Evolutionary conservation across 352 stramenopile species (phyloP).

Genomic region (Globisporangium spiculum): DNA sequence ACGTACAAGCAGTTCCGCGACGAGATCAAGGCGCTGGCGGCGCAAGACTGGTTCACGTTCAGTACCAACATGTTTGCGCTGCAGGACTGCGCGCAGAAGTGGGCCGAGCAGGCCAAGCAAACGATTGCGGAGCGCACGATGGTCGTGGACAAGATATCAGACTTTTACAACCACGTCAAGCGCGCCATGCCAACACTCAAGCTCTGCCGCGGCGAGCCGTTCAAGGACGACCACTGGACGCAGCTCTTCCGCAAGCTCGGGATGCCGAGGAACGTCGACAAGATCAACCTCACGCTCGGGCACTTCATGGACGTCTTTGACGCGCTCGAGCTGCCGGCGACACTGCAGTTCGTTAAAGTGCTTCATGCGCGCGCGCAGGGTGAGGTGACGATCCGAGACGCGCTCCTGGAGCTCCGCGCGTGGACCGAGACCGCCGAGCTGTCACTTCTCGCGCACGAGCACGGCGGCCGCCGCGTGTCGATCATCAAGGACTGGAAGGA

Average conservation of each 20-base stretch:
- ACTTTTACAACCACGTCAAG: slow-evolving; percentile 84
- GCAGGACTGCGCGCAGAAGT: slow-evolving; percentile 89
- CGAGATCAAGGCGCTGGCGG: slow-evolving; percentile 64
- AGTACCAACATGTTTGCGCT: slow-evolving; percentile 92
- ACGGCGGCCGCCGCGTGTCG: slow-evolving; percentile 66
- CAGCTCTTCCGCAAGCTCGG: slow-evolving; percentile 92
- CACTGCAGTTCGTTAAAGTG: slow-evolving; percentile 93
- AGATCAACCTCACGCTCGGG: slow-evolving; percentile 88
- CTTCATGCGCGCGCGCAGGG: slow-evolving; percentile 87
- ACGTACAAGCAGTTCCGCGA: slow-evolving; percentile 86
- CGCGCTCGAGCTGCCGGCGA: slow-evolving; percentile 74
- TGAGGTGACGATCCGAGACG: slow-evolving; percentile 95
- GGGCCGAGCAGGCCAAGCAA: slow-evolving; percentile 85
- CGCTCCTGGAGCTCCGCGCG: slow-evolving; percentile 90
- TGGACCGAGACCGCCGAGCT: slow-evolving; percentile 92
- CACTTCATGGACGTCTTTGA: slow-evolving; percentile 89
- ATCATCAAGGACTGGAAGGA: slow-evolving; percentile 97
- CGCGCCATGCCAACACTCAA: slow-evolving; percentile 91
- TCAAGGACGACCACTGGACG: slow-evolving; percentile 96
- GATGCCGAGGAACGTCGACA: slow-evolving; percentile 77
- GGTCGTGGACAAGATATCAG: slow-evolving; percentile 74
- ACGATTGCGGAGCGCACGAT: slow-evolving; percentile 43
- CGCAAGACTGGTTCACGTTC: slow-evolving; percentile 94
- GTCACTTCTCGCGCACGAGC: slow-evolving; percentile 85
- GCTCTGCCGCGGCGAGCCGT: slow-evolving; percentile 92